These are phyloP conservation scores for Strobilomyces confusus DNA, from an alignment of 768 basidiomycete genomes.

Conservation along the genomic window DNA sequence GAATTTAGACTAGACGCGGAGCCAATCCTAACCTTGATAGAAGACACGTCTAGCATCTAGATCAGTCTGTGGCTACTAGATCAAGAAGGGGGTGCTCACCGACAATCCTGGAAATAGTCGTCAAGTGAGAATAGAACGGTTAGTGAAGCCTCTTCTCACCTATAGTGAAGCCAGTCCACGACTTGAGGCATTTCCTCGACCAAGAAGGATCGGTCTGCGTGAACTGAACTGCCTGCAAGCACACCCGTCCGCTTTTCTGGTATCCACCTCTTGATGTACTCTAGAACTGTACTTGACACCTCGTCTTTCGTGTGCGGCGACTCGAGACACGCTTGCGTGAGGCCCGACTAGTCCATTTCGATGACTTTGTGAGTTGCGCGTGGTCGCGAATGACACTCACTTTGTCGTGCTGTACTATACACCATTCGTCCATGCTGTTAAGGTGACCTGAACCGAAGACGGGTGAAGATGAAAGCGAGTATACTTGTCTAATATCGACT, in stretches of 20 bases:
- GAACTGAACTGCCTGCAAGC: slow-evolving; percentile 86
- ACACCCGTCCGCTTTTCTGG: slow-evolving; percentile 59
- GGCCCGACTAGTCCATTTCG: slow-evolving; percentile 56
- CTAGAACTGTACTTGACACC: slow-evolving; percentile 59
- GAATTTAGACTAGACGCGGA: not conserved
- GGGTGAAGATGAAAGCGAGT: slow-evolving; percentile 14
- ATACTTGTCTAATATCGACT: slow-evolving; percentile 64
- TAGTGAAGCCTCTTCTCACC: slow-evolving; percentile 37
- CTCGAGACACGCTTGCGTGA: slow-evolving; percentile 73
- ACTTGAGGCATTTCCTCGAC: slow-evolving; percentile 77
- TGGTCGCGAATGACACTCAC: slow-evolving; percentile 36
- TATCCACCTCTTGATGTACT: slow-evolving; percentile 84
- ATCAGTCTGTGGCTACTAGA: not conserved
- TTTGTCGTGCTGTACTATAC: slow-evolving; percentile 71
- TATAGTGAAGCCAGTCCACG: slow-evolving; percentile 76
- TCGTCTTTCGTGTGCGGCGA: slow-evolving; percentile 61
- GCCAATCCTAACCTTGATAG: slow-evolving; percentile 56
- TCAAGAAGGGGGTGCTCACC: slow-evolving; percentile 42
- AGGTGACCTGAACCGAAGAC: not conserved
- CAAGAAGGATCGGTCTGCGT: slow-evolving; percentile 73
- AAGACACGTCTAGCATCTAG: slow-evolving; percentile 65
- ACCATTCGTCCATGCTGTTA: slow-evolving; percentile 80
- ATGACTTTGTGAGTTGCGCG: not conserved
- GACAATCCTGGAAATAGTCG: slow-evolving; percentile 48
- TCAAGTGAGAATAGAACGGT: not conserved